Percentiles rank a stretch among this genome's conserved stretches.
These are phyloP conservation scores for Brasilioporus rufonigricans DNA, from an alignment of 768 basidiomycete species.

Conservation along the genomic window DNA sequence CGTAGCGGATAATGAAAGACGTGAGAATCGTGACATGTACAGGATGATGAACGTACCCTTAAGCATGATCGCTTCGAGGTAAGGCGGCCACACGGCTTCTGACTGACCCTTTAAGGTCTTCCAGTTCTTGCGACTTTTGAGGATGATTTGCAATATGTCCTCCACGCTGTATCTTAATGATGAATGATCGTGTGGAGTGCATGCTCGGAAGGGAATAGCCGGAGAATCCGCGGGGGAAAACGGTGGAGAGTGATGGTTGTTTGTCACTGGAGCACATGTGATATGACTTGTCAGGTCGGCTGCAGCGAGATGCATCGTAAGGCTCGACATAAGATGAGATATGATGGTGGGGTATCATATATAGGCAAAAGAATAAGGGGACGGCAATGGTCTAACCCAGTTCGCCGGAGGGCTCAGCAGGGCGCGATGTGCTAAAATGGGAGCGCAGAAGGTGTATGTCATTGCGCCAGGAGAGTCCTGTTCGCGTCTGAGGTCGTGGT, in stretches of 20 bases:
- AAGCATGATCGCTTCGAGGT: constrained; percentile 73
- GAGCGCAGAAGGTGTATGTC: constrained; percentile 10
- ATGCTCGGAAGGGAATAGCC: background rate
- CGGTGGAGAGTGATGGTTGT: background rate
- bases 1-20: constrained; percentile 14
- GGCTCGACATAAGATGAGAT: constrained; percentile 2
- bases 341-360: constrained; percentile 18
- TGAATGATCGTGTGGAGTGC: constrained; percentile 11
- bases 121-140: constrained; percentile 71
- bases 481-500: background rate
- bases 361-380: constrained; percentile 16
- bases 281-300: constrained; percentile 1
- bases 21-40: constrained; percentile 17
- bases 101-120: constrained; percentile 64
- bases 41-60: constrained; percentile 49
- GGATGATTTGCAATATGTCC: constrained; percentile 65
- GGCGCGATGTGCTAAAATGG: constrained; percentile 14
- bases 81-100: constrained; percentile 78
- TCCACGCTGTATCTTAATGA: constrained; percentile 27
- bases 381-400: constrained; percentile 19
- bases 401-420: constrained; percentile 21
- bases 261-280: constrained; percentile 1
- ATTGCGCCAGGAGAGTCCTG: constrained; percentile 1
- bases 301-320: constrained; percentile 17
- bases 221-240: constrained; percentile 5